A percentile compares a stretch with the other conserved stretches of the same genome.
Evolutionary conservation across 177 flowering plant genomes (phyloP).

Genomic region (Tripterygium wilfordii): DNA sequence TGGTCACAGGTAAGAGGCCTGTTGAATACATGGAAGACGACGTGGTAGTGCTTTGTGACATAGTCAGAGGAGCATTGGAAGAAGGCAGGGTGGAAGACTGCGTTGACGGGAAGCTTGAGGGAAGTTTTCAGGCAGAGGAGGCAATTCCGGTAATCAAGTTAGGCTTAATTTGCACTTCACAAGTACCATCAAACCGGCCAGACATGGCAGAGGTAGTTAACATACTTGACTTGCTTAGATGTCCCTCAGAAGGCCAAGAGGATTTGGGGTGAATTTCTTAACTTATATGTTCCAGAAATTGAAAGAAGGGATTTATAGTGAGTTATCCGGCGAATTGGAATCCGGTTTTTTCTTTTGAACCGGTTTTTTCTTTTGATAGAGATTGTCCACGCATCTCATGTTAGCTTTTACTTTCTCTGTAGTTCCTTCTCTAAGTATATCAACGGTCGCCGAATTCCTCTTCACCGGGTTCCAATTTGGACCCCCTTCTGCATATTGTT

Average conservation of each 20-base stretch:
- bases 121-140: conserved; percentile 72
- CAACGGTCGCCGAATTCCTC: conserved; percentile 48
- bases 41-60: conserved; percentile 80
- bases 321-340: conserved; percentile 60
- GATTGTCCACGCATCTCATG: conserved; percentile 1
- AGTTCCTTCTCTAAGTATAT: conserved; percentile 19
- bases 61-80: conserved; percentile 83
- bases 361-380: no score
- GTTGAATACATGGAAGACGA: conserved; percentile 98
- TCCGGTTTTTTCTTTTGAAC: conserved; percentile 41
- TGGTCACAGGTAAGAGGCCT: conserved; percentile 83
- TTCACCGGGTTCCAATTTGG: conserved; percentile 55
- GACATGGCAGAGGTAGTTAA: conserved; percentile 92
- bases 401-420: conserved; percentile 11
- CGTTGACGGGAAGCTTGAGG: conserved; percentile 52
- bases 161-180: conserved; percentile 90
- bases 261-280: conserved; percentile 36
- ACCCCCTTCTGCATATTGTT: conserved; percentile 17
- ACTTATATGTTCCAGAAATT: conserved; percentile 1
- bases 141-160: conserved; percentile 78
- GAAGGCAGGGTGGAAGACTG: conserved; percentile 82
- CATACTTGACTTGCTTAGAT: conserved; percentile 75
- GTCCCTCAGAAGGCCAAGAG: conserved; percentile 75
- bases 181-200: conserved; percentile 90
- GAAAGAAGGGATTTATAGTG: conserved; percentile 13